Conservation (phyloP, 2,329 filamentous ascomycete species). For the Graphilbum fragrans region DNA sequence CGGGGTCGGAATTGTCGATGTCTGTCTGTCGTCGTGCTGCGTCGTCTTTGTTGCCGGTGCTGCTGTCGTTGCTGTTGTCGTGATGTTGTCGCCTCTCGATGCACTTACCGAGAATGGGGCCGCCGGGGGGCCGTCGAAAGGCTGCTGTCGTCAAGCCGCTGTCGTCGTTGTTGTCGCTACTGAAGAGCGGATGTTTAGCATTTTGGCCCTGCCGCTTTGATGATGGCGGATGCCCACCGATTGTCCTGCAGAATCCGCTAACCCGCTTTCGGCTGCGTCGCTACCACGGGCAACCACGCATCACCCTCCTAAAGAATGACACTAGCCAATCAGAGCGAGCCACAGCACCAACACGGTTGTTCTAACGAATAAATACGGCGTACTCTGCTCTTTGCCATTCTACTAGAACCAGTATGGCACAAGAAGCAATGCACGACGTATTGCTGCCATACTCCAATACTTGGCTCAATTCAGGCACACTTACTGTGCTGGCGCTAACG, state of each 20-base stretch:
- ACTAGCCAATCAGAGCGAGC: not conserved
- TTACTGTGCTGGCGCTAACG: too few relatives aligned
- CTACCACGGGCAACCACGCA: slow-evolving; percentile 3
- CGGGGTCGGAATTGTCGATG: not conserved
- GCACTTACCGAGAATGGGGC: not conserved
- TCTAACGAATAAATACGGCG: too few relatives aligned
- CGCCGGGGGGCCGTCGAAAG: not conserved
- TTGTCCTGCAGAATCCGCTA: not conserved
- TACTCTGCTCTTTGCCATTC: too few relatives aligned
- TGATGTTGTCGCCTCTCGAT: not conserved
- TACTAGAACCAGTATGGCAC: too few relatives aligned
- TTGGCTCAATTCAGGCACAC: too few relatives aligned
- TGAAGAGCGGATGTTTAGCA: not conserved
- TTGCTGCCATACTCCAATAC: too few relatives aligned
- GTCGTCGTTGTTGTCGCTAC: not conserved
- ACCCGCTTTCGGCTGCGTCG: not conserved
- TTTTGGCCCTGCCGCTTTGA: not conserved
- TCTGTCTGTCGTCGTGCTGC: not conserved
- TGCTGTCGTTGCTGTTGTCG: not conserved
- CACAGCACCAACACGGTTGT: too few relatives aligned
- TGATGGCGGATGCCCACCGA: not conserved
- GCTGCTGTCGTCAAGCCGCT: not conserved
- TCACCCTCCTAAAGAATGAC: not conserved
- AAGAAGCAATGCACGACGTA: too few relatives aligned
- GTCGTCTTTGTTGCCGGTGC: not conserved